These are phyloP conservation scores for Neurospora africana DNA, from an alignment of 495 filamentous ascomycete genomes.

Conservation along the genomic window DNA sequence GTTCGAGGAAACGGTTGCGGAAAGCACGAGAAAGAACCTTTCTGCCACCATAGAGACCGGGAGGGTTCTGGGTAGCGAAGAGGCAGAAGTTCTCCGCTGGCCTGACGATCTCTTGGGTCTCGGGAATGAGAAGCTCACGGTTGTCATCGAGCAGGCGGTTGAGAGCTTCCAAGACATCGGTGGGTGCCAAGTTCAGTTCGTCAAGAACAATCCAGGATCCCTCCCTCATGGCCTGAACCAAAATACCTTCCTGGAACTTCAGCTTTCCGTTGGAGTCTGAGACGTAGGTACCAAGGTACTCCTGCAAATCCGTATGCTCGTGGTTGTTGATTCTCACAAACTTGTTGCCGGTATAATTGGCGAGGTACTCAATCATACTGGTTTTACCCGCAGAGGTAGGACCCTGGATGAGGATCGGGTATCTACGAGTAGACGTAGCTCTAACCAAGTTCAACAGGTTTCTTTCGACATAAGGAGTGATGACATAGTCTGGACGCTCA, in stretches of 20 bases:
- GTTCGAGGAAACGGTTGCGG: conserved; percentile 89
- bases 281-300: conserved; percentile 91
- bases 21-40: conserved; percentile 91
- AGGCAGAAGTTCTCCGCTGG: conserved; percentile 95
- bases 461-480: conserved; percentile 87
- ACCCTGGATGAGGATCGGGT: conserved; percentile 92
- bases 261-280: conserved; percentile 76
- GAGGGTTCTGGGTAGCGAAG: conserved; percentile 97
- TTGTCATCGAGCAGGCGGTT: conserved; percentile 96
- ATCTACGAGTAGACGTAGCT: conserved; percentile 81
- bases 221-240: conserved; percentile 83
- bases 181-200: conserved; percentile 91
- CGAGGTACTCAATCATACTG: conserved; percentile 97
- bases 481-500: conserved; percentile 81
- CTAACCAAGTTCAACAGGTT: conserved; percentile 90
- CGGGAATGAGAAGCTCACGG: conserved; percentile 90
- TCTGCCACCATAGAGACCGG: conserved; percentile 88
- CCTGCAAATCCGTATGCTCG: conserved; percentile 95
- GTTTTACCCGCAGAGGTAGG: conserved; percentile 97
- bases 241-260: conserved; percentile 83
- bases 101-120: conserved; percentile 86
- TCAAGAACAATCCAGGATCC: conserved; percentile 98
- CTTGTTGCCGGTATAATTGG: conserved; percentile 88
- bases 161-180: conserved; percentile 89
- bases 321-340: conserved; percentile 99